Percentiles rank a stretch among this genome's conserved stretches.
Conservation (phyloP, 2,329 filamentous ascomycete species). For the Bipolaris bicolor region DNA sequence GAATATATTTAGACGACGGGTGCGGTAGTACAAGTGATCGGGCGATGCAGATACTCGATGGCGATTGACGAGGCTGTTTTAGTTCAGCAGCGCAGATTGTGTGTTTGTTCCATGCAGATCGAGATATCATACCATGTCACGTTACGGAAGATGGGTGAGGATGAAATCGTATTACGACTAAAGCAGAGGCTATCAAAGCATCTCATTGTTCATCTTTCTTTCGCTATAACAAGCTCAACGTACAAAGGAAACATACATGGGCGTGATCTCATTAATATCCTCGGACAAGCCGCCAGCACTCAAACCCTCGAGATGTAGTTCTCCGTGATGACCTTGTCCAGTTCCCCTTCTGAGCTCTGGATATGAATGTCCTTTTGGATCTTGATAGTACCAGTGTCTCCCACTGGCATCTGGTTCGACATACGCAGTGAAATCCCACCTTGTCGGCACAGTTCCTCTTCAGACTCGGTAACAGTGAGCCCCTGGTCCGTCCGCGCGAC, state of each 20-base stretch:
- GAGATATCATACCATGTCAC: too few relatives aligned
- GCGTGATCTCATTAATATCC: too few relatives aligned
- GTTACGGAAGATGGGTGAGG: too few relatives aligned
- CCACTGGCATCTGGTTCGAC: neutral
- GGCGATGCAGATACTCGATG: neutral
- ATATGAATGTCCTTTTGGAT: neutral
- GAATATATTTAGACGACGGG: neutral
- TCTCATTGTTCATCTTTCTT: too few relatives aligned
- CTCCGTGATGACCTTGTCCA: too few relatives aligned
- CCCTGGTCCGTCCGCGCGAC: neutral
- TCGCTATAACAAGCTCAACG: too few relatives aligned
- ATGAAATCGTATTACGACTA: too few relatives aligned
- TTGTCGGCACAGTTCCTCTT: constrained; percentile 1
- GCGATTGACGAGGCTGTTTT: neutral
- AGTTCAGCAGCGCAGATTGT: neutral
- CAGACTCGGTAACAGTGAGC: neutral
- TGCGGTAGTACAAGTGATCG: neutral
- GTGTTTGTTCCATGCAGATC: too few relatives aligned
- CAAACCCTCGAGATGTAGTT: too few relatives aligned
- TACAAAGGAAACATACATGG: too few relatives aligned
- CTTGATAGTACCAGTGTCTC: neutral
- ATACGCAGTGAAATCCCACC: neutral
- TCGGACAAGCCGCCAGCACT: too few relatives aligned
- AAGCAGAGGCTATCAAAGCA: too few relatives aligned
- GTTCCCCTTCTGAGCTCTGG: neutral